Conservation (phyloP, 2,329 filamentous ascomycete species). For the Fusarium irregulare region DNA sequence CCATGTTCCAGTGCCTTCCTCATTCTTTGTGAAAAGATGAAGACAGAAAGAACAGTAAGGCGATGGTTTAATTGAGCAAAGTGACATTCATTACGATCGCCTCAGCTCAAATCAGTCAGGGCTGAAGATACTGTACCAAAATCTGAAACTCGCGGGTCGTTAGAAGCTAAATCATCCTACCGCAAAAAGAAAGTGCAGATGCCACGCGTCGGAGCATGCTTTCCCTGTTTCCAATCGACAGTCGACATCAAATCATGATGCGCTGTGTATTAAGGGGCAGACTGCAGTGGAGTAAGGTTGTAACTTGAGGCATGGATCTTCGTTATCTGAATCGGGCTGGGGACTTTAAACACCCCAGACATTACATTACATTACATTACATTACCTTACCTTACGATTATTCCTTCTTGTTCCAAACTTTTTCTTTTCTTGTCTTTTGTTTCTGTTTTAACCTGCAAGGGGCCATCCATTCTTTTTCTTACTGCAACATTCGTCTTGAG, state of each 20-base stretch:
- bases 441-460: neutral
- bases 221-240: constrained; percentile 18
- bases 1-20: neutral
- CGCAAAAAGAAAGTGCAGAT: neutral
- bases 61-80: neutral
- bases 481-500: constrained; percentile 12
- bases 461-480: constrained; percentile 1
- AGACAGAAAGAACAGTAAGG: neutral
- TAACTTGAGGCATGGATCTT: constrained; percentile 11
- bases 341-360: constrained; percentile 4
- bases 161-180: constrained; percentile 19
- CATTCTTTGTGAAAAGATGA: neutral
- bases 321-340: neutral
- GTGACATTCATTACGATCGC: constrained; percentile 16
- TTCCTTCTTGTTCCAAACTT: neutral
- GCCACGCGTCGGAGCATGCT: constrained; percentile 15
- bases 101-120: neutral
- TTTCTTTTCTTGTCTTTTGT: neutral
- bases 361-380: neutral
- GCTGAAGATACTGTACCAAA: neutral
- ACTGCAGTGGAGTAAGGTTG: constrained; percentile 20
- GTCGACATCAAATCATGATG: constrained; percentile 22
- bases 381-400: neutral
- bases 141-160: constrained; percentile 15
- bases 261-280: constrained; percentile 26